phyloP scores from a whole-genome alignment of 1,139 yeast genomes.

The Arxiozyma telluris region DNA sequence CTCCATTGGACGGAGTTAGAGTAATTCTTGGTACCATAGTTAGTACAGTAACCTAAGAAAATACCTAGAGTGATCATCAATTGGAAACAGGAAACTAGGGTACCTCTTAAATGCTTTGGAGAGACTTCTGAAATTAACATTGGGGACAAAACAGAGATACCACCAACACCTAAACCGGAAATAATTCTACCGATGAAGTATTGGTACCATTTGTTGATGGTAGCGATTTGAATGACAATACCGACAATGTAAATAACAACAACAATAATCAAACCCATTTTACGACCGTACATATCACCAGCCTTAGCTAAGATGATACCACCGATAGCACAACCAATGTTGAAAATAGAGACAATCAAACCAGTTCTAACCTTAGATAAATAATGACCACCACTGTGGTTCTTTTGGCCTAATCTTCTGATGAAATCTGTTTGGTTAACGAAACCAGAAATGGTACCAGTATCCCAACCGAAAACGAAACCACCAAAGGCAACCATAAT shows the following conservation, averaged over 20 bases:
- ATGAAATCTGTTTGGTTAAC: conserved; percentile 11
- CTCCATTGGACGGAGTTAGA: conserved; percentile 50
- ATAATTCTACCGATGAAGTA: conserved; percentile 37
- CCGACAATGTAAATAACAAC: conserved; percentile 54
- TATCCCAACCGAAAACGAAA: conserved; percentile 15
- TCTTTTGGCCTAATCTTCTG: conserved; percentile 11
- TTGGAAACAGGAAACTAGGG: conserved; percentile 54
- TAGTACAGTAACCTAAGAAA: conserved; percentile 53
- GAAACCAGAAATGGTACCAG: conserved; percentile 15
- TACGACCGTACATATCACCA: conserved; percentile 13
- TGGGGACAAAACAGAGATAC: conserved; percentile 53
- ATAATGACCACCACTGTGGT: conserved; percentile 7
- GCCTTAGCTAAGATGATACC: conserved; percentile 10
- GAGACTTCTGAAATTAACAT: conserved; percentile 57
- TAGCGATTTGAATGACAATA: conserved; percentile 52
- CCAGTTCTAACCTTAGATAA: conserved; percentile 14
- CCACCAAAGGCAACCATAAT: conserved; percentile 15
- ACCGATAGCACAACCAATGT: conserved; percentile 13
- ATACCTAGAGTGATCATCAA: conserved; percentile 56
- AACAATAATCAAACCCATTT: conserved; percentile 24
- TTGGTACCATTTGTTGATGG: conserved; percentile 44
- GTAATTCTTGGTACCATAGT: conserved; percentile 45
- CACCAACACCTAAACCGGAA: conserved; percentile 32
- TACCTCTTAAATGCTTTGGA: conserved; percentile 62
- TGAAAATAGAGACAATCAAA: conserved; percentile 12